phyloP scores from a whole-genome alignment of 192 early-diverging fungal species.

The Phlyctochytrium bullatum region DNA sequence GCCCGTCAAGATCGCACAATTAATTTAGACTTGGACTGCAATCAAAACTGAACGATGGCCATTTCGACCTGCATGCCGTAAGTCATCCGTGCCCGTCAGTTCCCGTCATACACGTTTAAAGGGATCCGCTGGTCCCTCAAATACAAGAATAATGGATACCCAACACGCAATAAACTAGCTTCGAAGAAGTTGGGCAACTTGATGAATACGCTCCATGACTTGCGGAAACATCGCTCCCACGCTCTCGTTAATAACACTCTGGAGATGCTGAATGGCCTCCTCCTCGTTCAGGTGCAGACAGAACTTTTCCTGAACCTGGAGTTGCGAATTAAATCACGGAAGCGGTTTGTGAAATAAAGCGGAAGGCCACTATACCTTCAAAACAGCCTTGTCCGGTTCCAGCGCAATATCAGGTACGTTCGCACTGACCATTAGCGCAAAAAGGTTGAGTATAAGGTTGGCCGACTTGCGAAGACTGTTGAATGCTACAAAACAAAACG shows the following conservation, averaged over 20 bases:
- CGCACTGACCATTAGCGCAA: slow-evolving; percentile 96
- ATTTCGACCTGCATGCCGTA: not conserved
- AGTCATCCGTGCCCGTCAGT: too few species aligned
- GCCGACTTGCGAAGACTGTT: slow-evolving; percentile 89
- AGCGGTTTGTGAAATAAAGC: not conserved
- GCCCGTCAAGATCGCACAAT: not conserved
- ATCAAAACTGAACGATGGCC: slow-evolving; percentile 5
- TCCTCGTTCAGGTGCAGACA: slow-evolving; percentile 85
- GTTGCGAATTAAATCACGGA: not conserved
- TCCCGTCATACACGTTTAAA: too few species aligned
- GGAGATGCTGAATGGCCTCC: slow-evolving; percentile 93
- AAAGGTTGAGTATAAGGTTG: slow-evolving; percentile 95
- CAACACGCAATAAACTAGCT: slow-evolving; percentile 6
- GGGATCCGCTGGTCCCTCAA: too few species aligned
- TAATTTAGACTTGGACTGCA: not conserved
- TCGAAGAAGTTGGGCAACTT: slow-evolving; percentile 75
- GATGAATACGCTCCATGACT: slow-evolving; percentile 97
- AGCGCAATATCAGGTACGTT: slow-evolving; percentile 97
- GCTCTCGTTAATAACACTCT: slow-evolving; percentile 88
- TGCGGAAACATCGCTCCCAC: slow-evolving; percentile 95
- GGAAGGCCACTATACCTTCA: slow-evolving; percentile 70
- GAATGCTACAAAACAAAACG: slow-evolving; percentile 93
- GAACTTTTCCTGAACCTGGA: slow-evolving; percentile 93
- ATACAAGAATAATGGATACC: not conserved
- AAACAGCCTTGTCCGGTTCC: slow-evolving; percentile 96